Percentiles rank a stretch among this genome's conserved stretches.
These are phyloP conservation scores for Ogataea degrootiae DNA, from an alignment of 805 yeast genomes.

Conservation along the genomic window DNA sequence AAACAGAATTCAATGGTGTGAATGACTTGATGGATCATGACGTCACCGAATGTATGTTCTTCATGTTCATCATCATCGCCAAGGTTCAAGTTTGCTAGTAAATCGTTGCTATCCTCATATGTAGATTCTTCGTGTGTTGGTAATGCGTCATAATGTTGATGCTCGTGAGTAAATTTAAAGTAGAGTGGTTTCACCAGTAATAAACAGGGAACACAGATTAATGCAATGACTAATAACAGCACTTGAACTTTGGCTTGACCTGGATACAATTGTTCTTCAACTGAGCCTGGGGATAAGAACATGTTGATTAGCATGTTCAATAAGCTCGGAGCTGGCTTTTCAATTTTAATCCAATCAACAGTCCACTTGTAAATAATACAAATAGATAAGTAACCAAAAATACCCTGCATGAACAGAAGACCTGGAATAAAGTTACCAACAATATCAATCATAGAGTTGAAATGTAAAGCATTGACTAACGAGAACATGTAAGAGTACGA, in stretches of 20 bases:
- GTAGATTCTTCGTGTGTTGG: slow-evolving; percentile 23
- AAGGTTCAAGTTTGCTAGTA: slow-evolving; percentile 27
- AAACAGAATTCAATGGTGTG: slow-evolving; percentile 97
- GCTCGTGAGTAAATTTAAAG: slow-evolving; percentile 41
- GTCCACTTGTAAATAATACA: slow-evolving; percentile 92
- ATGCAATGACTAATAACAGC: slow-evolving; percentile 66
- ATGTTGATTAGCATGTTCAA: slow-evolving; percentile 92
- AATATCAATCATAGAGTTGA: slow-evolving; percentile 70
- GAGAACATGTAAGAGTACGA: slow-evolving; percentile 83
- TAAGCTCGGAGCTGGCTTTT: slow-evolving; percentile 83
- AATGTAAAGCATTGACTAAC: slow-evolving; percentile 69
- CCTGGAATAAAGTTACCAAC: slow-evolving; percentile 95
- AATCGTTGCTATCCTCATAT: slow-evolving; percentile 27
- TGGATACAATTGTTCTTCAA: slow-evolving; percentile 72
- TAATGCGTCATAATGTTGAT: slow-evolving; percentile 45
- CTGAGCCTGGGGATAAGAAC: slow-evolving; percentile 90
- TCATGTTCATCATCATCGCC: slow-evolving; percentile 52
- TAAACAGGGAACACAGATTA: slow-evolving; percentile 90
- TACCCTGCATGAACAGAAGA: slow-evolving; percentile 89
- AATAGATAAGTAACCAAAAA: slow-evolving; percentile 86
- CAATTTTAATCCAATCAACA: slow-evolving; percentile 80
- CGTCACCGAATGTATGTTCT: slow-evolving; percentile 79
- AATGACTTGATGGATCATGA: slow-evolving; percentile 94
- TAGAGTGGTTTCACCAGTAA: slow-evolving; percentile 75
- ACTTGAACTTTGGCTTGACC: slow-evolving; percentile 81